Base-by-base conservation (phyloP, 495 filamentous ascomycete genomes). In the Talaromyces wortmannii region DNA sequence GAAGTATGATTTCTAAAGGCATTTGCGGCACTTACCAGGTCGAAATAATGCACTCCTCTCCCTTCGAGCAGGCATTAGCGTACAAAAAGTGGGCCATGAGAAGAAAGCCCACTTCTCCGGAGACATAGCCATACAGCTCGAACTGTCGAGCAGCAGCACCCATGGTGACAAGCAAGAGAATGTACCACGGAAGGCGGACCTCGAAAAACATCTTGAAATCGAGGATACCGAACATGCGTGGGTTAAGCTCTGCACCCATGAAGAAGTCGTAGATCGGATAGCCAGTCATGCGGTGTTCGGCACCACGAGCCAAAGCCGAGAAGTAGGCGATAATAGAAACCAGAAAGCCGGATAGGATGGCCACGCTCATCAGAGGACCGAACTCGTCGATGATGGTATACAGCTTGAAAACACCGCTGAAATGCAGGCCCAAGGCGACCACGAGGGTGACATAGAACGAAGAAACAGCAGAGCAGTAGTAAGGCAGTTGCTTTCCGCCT, bases 171-270 rank as follows among this genome's bases (percentile, higher is more conserved):
- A 92, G 76, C 59, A 96, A 88, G 3, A 97, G 78, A 48, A 95
- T 95, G 70, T 83, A 97, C 92, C 92, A 97, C 18, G 92, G 92
- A 46, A 97, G 79, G 53, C 92, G 88, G 56, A 97, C 91, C 71
- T 97, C 94, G 60, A 91, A 94, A 74, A 97, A 96, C 92, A 97
- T 97, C 79, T 97, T 97, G 74, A 96, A 88, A 67, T 97, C 92
- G 52, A 97, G 75, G 63, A 90, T 85, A 31, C 85, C 85, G 64
- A 96, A 91, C 73, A 95, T 79, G 36, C 92, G 79, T 16, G 92
- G 92, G 71, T 98, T 96, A 48, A 98, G 75, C 75, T 98, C 94
- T 36, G 94, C 91, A 52, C 94, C 94, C 91, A 98, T 96, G 78
- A 96, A 98, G 75, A 96, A 97, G 72, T 98, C 94, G 69, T 97